phyloP scores from a whole-genome alignment of 495 filamentous ascomycete genomes.

The Lophium mytilinum region DNA sequence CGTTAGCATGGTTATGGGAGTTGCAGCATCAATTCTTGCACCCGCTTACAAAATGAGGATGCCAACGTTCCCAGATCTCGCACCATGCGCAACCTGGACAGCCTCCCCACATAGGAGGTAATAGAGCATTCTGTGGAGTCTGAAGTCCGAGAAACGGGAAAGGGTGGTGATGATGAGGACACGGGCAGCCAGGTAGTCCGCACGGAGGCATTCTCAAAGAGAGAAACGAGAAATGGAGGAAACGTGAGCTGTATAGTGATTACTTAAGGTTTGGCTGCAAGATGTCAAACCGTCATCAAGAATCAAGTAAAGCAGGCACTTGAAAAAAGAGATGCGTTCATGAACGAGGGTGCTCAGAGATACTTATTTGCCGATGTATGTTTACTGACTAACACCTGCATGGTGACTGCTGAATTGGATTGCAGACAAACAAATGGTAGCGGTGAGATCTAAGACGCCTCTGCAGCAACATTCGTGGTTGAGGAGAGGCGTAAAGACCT shows the following conservation, averaged over 20 bases:
- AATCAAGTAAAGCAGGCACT: background rate
- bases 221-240: background rate
- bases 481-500: background rate
- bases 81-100: constrained; percentile 11
- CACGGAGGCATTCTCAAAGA: background rate
- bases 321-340: background rate
- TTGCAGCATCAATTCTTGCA: background rate
- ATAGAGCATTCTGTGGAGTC: background rate
- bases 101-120: background rate
- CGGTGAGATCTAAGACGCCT: background rate
- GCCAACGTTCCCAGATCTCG: background rate
- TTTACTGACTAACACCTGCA: background rate
- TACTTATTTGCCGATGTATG: background rate
- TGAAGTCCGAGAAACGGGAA: background rate
- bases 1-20: background rate
- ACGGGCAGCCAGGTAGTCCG: background rate
- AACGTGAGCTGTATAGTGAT: background rate
- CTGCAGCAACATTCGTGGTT: background rate
- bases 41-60: too few relatives aligned
- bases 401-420: background rate
- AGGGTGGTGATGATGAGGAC: background rate
- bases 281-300: too few relatives aligned
- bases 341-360: background rate
- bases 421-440: background rate
- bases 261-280: too few relatives aligned